A percentile compares a stretch with the other conserved stretches of the same genome.
These are phyloP conservation scores for Aspergillus texensis DNA, from an alignment of 2,329 filamentous ascomycete genomes.

Conservation along the genomic window DNA sequence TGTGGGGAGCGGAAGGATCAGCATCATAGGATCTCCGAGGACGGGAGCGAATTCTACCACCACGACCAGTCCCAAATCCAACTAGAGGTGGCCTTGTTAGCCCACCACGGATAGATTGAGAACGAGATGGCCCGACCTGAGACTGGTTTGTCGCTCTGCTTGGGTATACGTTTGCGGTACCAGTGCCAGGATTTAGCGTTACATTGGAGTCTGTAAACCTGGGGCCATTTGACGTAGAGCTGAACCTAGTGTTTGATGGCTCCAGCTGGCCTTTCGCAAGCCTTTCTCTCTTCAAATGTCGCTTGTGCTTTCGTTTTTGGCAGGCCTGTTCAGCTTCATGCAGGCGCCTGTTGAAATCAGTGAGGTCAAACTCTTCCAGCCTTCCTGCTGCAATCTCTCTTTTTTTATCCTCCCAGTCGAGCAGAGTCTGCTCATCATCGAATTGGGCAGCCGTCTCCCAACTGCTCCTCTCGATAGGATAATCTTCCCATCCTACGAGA, in stretches of 20 bases:
- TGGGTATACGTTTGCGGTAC: neutral
- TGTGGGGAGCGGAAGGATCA: constrained; percentile 9
- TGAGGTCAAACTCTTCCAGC: constrained; percentile 32
- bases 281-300: constrained; percentile 31
- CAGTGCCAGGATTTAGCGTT: too few relatives aligned
- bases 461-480: constrained; percentile 58
- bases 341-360: neutral
- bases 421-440: constrained; percentile 38
- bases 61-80: constrained; percentile 21
- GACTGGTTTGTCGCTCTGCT: neutral
- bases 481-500: constrained; percentile 67
- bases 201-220: neutral
- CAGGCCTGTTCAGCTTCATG: constrained; percentile 20
- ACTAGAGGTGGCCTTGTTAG: constrained; percentile 10
- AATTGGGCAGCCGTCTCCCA: constrained; percentile 56
- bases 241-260: neutral
- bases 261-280: constrained; percentile 14
- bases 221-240: neutral
- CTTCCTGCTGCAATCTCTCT: constrained; percentile 33
- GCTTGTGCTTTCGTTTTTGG: constrained; percentile 28
- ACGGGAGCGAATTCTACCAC: neutral
- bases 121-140: neutral
- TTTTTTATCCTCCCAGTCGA: constrained; percentile 44
- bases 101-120: neutral
- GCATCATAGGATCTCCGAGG: constrained; percentile 12